Base-by-base conservation (phyloP, 352 stramenopile genomes). In the Phytophthora pinifolia region DNA sequence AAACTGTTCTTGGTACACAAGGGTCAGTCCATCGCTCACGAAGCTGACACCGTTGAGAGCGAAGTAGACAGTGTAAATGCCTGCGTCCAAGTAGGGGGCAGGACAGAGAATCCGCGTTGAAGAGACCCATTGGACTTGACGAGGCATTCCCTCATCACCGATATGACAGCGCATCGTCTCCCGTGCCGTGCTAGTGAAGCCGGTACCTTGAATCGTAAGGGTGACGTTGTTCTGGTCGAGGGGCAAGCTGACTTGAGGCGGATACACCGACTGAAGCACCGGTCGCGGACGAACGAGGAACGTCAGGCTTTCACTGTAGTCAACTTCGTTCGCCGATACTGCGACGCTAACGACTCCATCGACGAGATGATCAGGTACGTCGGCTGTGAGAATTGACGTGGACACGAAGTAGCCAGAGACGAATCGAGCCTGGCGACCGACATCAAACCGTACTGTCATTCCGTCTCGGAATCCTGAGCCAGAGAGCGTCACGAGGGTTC, bases 41-140 rank as follows among this genome's bases (percentile, higher is more conserved):
- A 85, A 88, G 25, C 71, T 70, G 1, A 59, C 41, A 6, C 61
- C 66, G 45, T 86, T 84, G 4, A 82, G 35, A 1, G 76, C 76
- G 3, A 89, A 33, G n/a, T 72, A 63, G 1, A 87, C 54, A 0
- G 1, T 47, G 43, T 89, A 78, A 10, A 65, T 49, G 0, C 79
- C 79, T 46, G 54, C 50, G 27, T 67, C 52, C 12, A 86, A 42
- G 9, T 63, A 30, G 0, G 69, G 48, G 12, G 54, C 52, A n/a
- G 48, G 38, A 25, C 74, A 84, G 10, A 61, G 13, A 18, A 84
- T 54, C 3, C 76, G 52, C n/a, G 51, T 62, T 8, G 32, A 36
- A 10, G 74, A 78, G 9, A 82, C 27, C 60, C 63, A 75, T 2
- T 64, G 17, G 15, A 46, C 71, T 3, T n/a, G 2, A 9, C 39